phyloP scores from a whole-genome alignment of 164 flowering plant species.

The Chimonanthus salicifolius region DNA sequence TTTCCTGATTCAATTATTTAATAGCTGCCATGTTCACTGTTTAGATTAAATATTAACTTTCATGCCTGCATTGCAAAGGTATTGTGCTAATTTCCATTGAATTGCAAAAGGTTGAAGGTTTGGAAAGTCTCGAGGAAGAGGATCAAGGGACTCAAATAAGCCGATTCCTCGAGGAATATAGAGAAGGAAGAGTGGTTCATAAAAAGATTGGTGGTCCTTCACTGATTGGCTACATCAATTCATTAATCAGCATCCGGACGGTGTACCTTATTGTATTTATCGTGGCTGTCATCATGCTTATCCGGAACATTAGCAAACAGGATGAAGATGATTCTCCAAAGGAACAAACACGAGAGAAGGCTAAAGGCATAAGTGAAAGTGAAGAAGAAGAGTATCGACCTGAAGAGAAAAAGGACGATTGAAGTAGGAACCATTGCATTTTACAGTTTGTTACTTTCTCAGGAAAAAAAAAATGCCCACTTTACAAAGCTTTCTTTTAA shows the following conservation, averaged over 20 bases:
- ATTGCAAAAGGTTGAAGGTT: slow-evolving; percentile 43
- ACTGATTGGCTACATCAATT: slow-evolving; percentile 52
- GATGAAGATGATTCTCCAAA: slow-evolving; percentile 35
- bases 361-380: slow-evolving; percentile 23
- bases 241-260: slow-evolving; percentile 43
- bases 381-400: slow-evolving; percentile 23
- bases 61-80: neutral
- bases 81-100: neutral
- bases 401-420: slow-evolving; percentile 63
- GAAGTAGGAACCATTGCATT: neutral
- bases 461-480: neutral
- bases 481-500: neutral
- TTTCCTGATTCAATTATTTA: neutral
- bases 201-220: slow-evolving; percentile 52
- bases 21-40: neutral
- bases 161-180: slow-evolving; percentile 66
- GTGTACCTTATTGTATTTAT: slow-evolving; percentile 54
- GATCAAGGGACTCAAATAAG: slow-evolving; percentile 71
- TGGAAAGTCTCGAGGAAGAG: slow-evolving; percentile 54
- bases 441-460: neutral
- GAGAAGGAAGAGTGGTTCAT: slow-evolving; percentile 56
- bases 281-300: slow-evolving; percentile 46
- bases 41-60: neutral
- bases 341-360: slow-evolving; percentile 24
- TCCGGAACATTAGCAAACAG: slow-evolving; percentile 32